Conservation (phyloP, 1,284 basidiomycete species). For the Cutaneotrichosporon sp. region DNA sequence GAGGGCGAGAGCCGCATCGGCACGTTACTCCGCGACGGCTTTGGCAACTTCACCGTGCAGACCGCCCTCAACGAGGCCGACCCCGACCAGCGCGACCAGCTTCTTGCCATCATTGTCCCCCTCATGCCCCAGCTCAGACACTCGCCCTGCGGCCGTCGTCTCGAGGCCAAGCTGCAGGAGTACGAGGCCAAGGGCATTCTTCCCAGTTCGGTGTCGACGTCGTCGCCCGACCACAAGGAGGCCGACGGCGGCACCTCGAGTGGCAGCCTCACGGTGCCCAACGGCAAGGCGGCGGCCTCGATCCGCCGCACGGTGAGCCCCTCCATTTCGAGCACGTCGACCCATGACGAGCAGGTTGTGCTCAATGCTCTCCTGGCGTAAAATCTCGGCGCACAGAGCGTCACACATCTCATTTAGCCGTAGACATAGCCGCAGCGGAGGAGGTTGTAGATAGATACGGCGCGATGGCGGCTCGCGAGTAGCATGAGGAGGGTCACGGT, state of each 20-base stretch:
- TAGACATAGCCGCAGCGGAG: neutral
- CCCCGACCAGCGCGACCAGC: constrained; percentile 36
- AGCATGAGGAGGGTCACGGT: neutral
- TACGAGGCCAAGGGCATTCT: constrained; percentile 25
- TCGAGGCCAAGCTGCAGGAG: constrained; percentile 34
- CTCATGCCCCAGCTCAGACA: constrained; percentile 39
- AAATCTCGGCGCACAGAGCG: neutral
- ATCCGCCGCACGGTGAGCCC: constrained; percentile 13
- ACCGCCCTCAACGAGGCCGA: constrained; percentile 41
- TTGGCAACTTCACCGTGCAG: constrained; percentile 51
- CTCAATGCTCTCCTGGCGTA: constrained; percentile 10
- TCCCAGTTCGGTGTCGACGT: constrained; percentile 6
- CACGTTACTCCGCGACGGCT: constrained; percentile 42
- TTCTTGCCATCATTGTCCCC: constrained; percentile 40
- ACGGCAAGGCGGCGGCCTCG: neutral
- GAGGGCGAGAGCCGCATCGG: constrained; percentile 29
- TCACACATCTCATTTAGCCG: neutral
- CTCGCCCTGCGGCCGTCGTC: constrained; percentile 47
- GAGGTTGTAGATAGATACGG: neutral
- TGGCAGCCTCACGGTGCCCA: neutral
- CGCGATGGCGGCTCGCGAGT: neutral
- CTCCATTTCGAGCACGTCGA: neutral
- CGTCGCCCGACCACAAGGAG: constrained; percentile 3
- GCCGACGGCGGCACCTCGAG: neutral
- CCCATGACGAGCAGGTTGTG: constrained; percentile 8